phyloP scores from a whole-genome alignment of 148 eudicot genomes.

The Fagopyrum tataricum region DNA sequence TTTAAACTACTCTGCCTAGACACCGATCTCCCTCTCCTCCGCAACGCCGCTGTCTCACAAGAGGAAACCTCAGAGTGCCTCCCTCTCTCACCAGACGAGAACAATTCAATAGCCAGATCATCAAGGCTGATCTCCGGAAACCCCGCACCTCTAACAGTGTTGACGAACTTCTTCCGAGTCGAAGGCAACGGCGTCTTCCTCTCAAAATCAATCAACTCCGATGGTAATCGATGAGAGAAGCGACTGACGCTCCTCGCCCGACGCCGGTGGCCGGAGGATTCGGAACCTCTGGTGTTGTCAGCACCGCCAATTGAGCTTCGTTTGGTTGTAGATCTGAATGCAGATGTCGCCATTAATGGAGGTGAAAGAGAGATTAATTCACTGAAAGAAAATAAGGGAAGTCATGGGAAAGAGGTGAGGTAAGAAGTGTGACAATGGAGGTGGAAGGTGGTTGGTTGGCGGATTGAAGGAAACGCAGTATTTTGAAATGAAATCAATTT shows the following conservation, averaged over 20 bases:
- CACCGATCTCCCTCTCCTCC: slow-evolving; percentile 65
- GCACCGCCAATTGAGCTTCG: slow-evolving; percentile 35
- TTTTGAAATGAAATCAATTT: not conserved
- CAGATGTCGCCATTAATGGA: slow-evolving; percentile 71
- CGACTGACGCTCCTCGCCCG: slow-evolving; percentile 74
- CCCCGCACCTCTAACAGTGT: slow-evolving; percentile 61
- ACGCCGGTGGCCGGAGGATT: slow-evolving; percentile 30
- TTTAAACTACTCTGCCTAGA: slow-evolving; percentile 35
- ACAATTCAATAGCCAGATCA: slow-evolving; percentile 79
- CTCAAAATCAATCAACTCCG: slow-evolving; percentile 11
- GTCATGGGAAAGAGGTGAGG: not conserved
- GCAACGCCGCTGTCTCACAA: slow-evolving; percentile 11
- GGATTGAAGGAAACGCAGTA: not conserved
- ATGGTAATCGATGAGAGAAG: slow-evolving; percentile 32
- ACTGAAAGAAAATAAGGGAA: not conserved
- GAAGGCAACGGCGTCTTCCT: slow-evolving; percentile 22
- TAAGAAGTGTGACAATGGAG: slow-evolving; percentile 4
- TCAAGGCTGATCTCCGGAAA: slow-evolving; percentile 81
- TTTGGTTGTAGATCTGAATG: slow-evolving; percentile 69
- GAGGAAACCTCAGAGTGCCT: slow-evolving; percentile 14
- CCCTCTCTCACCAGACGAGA: slow-evolving; percentile 33
- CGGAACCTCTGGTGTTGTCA: slow-evolving; percentile 24
- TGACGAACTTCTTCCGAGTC: slow-evolving; percentile 64
- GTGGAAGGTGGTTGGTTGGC: not conserved
- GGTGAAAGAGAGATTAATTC: not conserved